Evolutionary conservation across 495 filamentous ascomycete genomes (phyloP), one percentile per base, ranked within the genome.

Genomic region (Parmelia sp.): DNA sequence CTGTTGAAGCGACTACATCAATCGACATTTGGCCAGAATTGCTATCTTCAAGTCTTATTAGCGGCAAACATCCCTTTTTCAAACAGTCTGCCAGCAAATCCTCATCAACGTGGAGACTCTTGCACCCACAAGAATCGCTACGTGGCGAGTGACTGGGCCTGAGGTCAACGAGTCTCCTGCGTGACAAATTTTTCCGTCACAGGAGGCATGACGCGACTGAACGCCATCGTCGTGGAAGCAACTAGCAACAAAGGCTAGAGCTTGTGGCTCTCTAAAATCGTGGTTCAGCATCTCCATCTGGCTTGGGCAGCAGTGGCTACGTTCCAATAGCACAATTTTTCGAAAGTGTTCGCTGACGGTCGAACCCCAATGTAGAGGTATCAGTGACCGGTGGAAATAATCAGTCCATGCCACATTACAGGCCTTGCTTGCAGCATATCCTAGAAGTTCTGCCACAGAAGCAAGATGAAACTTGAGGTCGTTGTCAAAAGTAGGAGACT

Each of bases 381-480:
- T 17, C 17, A 58, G 15, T 15, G 31, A 40, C 15, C 49, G 51
- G 4, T 10, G 4, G 44, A 51, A 33, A 44, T 9, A 2, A 25
- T 64, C 51, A 15, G 47, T 58, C 61, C 61, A 64, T 44, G 61
- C 61, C 0, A 64, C 61, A 58, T 64, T 27, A 35, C 61, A 64
- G 33, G 61, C 61, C 15, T 64, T 64, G 31, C 25, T 64, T 39
- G 37, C 29, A 56, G 61, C 61, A 42, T 58, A 64, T 57, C 51
- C 61, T 19, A 64, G 1, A 25, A 58, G 2, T 58, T 64, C 61
- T 44, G 61, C 45, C 27, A 64, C 61, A 57, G 61, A 64, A 58
- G 61, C 61, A 64, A 64, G 49, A 64, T 64, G 61, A 44, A 64
- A 64, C 23, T 57, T 58, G 61, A 64, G 47, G 21, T 64, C 61